Conservation (phyloP, 148 eudicot genomes). For the Vaccinium corymbosum region DNA sequence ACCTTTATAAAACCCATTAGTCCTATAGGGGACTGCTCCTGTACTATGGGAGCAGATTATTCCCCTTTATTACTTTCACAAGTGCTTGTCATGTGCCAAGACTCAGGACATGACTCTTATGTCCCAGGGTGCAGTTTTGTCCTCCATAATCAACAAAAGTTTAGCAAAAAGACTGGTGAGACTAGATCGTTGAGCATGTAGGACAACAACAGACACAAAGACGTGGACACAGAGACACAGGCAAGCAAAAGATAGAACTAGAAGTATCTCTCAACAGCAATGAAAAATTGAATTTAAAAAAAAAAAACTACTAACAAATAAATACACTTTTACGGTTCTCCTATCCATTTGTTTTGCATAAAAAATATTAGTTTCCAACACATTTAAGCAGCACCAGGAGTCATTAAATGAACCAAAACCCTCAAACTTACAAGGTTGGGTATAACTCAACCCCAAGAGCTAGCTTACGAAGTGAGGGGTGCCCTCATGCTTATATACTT, state of each 20-base stretch:
- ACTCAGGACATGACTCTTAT: conserved; percentile 9
- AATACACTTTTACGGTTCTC: not conserved
- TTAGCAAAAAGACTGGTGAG: not conserved
- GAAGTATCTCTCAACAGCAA: not conserved
- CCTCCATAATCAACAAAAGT: conserved; percentile 3
- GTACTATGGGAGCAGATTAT: not conserved
- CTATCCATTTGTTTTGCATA: not conserved
- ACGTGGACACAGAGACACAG: not conserved
- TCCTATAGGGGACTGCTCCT: not conserved
- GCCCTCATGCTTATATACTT: too few species aligned
- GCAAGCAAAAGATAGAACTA: not conserved
- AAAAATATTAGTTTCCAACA: not conserved
- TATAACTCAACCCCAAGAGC: too few species aligned
- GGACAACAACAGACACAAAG: not conserved
- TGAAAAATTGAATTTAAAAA: not conserved
- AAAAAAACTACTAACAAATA: not conserved
- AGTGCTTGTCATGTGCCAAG: not conserved
- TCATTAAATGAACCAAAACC: not conserved
- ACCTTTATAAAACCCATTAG: not conserved
- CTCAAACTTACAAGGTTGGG: not conserved
- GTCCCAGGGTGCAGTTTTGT: not conserved
- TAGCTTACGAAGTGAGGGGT: too few species aligned
- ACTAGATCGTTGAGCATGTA: not conserved
- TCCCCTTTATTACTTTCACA: not conserved
- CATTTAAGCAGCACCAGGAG: not conserved